Base-by-base conservation (phyloP, 1,284 basidiomycete genomes). In the Ustilago trichophora region DNA sequence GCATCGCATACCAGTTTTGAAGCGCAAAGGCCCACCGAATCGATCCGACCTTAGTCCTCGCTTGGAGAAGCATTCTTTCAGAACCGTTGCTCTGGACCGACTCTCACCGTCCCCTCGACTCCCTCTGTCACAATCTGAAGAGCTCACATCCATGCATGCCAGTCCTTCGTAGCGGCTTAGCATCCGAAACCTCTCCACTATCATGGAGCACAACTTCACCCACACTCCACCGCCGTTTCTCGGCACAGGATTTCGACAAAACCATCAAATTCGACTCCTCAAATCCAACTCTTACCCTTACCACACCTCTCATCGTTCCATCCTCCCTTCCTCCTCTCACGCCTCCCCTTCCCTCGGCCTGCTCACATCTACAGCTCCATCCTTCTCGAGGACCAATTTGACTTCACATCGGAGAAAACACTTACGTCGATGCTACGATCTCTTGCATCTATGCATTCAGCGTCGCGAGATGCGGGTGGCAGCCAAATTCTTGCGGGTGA, bases 241-340 rank as follows among this genome's bases (percentile, higher is more conserved):
- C 1, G 58, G 58, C 29, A 19, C 43, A 6, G 41, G 44, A 0
- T 50, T 48, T 11, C 49, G 41, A 2, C 53, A 57, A 19, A 68
- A 68, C 53, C 44, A 50, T 24, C 54, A 57, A 32, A 68, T 68
- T 13, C 53, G 65, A 7, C 3, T 25, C 21, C 41, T 63, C 19
- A 68, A 68, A 37, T 42, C 25, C 41, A 68, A 68, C 54, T 58
- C 54, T 6, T 40, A 47, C 11, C 65, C 54, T 2, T 35, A 37
- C 31, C 46, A 47, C 11, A 6, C 46, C 3, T 42, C 55, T 4
- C 42, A 58, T n/a, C 62, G 54, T 26, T 58, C 62, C 3, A 18
- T 58, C 16, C 15, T n/a, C 0, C 37, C 62, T 2, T 50, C 50
- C 4, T n/a, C n/a, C 2, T 58, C 62, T 16, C 54, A 53, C 46